A percentile compares a stretch with the other conserved stretches of the same genome.
Conservation (phyloP, 768 basidiomycete genomes). For the Termitomyces sp. region DNA sequence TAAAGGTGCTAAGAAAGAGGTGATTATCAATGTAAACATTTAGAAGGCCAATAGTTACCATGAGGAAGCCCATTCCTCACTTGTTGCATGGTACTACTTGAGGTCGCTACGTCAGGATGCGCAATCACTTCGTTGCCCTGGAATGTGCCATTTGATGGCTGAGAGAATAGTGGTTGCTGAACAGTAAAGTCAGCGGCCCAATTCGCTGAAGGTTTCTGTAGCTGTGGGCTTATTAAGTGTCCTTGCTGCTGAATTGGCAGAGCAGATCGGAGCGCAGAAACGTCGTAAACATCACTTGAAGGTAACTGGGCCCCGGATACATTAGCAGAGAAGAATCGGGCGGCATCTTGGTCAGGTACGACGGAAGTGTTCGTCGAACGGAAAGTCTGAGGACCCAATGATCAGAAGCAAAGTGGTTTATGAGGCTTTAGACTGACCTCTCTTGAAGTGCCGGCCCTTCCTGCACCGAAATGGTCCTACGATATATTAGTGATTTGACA, state of each 20-base stretch:
- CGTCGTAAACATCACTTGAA: conserved; percentile 46
- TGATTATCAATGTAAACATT: not conserved
- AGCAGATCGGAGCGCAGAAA: conserved; percentile 47
- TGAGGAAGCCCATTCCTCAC: conserved; percentile 9
- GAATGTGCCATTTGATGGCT: conserved; percentile 1
- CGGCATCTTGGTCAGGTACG: conserved; percentile 57
- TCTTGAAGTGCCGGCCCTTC: conserved; percentile 55
- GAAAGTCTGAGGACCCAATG: conserved; percentile 41
- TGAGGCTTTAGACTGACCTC: conserved; percentile 36
- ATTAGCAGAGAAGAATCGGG: conserved; percentile 56
- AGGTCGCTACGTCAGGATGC: not conserved
- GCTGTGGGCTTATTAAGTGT: conserved; percentile 15
- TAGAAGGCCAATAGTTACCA: conserved; percentile 10
- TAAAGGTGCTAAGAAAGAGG: conserved; percentile 23
- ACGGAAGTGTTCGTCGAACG: conserved; percentile 42
- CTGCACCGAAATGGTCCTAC: conserved; percentile 67
- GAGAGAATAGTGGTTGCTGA: conserved; percentile 21
- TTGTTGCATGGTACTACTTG: not conserved
- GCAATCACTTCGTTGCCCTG: not conserved
- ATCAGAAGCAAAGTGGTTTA: not conserved
- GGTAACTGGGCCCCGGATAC: conserved; percentile 26
- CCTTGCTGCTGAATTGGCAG: conserved; percentile 29
- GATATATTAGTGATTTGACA: conserved; percentile 4
- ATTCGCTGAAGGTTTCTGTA: conserved; percentile 25
- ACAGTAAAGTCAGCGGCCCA: conserved; percentile 64